phyloP scores from a whole-genome alignment of 257 asterid species.

The Marsdenia floribunda region DNA sequence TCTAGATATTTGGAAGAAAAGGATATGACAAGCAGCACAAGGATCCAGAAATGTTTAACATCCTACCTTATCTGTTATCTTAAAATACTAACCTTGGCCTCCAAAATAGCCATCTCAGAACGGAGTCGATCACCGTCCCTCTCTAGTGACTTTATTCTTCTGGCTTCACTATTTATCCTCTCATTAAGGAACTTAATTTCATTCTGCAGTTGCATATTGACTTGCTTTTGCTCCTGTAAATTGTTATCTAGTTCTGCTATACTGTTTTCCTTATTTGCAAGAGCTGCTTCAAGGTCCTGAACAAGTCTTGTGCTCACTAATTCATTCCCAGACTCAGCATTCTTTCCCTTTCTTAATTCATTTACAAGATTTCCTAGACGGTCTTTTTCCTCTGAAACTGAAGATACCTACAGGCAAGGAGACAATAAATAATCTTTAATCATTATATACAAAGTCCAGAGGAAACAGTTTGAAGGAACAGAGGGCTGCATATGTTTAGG shows the following conservation, averaged over 20 bases:
- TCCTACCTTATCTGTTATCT: conserved; percentile 6
- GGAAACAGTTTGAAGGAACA: not conserved
- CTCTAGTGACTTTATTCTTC: conserved; percentile 82
- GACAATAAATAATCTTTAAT: conserved; percentile 19
- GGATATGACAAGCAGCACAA: conserved; percentile 3
- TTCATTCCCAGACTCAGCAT: conserved; percentile 51
- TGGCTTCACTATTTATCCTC: conserved; percentile 66
- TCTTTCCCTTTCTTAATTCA: conserved; percentile 45
- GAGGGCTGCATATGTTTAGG: not conserved
- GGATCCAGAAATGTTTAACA: not conserved
- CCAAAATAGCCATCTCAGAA: conserved; percentile 87
- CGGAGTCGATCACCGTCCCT: conserved; percentile 86
- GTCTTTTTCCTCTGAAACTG: conserved; percentile 67
- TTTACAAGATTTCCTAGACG: conserved; percentile 40
- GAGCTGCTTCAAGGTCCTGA: conserved; percentile 83
- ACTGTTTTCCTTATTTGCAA: conserved; percentile 65
- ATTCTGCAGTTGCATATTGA: conserved; percentile 52
- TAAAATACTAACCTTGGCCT: conserved; percentile 74
- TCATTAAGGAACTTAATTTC: conserved; percentile 77
- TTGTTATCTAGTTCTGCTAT: conserved; percentile 63
- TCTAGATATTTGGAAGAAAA: not conserved
- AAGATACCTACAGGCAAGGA: conserved; percentile 47
- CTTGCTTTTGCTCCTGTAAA: conserved; percentile 52
- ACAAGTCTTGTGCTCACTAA: conserved; percentile 40
- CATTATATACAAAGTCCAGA: conserved; percentile 12